Percentiles rank a stretch among this genome's conserved stretches.
phyloP scores from a whole-genome alignment of 2,329 filamentous ascomycete genomes.

The Monilinia fructicola region DNA sequence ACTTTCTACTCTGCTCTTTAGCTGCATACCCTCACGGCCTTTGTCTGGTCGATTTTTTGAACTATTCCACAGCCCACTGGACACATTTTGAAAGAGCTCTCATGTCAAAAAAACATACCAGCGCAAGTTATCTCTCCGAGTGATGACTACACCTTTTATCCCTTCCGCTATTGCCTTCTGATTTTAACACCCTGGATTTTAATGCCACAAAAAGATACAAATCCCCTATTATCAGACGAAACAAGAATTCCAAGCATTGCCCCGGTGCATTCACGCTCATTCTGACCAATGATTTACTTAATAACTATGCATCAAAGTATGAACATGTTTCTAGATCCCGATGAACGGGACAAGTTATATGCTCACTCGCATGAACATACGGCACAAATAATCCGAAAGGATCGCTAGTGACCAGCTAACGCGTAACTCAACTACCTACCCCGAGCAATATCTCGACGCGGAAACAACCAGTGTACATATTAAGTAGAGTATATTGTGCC shows the following conservation, averaged over 20 bases:
- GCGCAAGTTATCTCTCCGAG: not conserved
- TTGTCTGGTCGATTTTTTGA: no score
- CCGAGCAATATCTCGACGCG: no score
- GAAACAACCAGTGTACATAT: not conserved
- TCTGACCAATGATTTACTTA: not conserved
- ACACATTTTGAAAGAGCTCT: no score
- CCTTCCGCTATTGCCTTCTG: not conserved
- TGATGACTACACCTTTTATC: not conserved
- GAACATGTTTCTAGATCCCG: not conserved
- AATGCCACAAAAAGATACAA: not conserved
- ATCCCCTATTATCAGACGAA: not conserved
- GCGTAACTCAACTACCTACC: no score
- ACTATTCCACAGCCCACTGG: no score
- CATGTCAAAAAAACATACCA: not conserved
- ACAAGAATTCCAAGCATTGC: not conserved
- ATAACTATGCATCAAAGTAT: not conserved
- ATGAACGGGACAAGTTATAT: not conserved
- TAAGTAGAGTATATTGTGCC: not conserved
- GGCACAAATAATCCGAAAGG: not conserved
- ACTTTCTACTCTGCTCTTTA: not conserved
- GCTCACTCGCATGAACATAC: not conserved
- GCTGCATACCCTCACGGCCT: not conserved
- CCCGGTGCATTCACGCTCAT: not conserved
- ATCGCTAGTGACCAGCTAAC: not conserved
- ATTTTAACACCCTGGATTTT: not conserved